These are phyloP conservation scores for Gossypium australe DNA, from an alignment of 345 rosid genomes.

Conservation along the genomic window DNA sequence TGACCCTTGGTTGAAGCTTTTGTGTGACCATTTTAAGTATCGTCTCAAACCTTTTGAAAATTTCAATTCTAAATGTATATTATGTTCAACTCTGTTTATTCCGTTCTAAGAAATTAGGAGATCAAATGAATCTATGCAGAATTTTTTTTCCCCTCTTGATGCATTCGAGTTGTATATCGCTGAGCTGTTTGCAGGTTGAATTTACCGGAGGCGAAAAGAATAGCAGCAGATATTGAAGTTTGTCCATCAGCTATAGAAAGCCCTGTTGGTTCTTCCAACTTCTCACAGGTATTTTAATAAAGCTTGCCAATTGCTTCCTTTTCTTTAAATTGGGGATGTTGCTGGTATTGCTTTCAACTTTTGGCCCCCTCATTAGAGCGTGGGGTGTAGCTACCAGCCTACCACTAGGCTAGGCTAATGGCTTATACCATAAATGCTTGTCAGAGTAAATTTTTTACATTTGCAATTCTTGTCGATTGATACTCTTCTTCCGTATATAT, in stretches of 20 bases:
- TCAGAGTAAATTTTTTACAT: not conserved
- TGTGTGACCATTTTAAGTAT: slow-evolving; percentile 62
- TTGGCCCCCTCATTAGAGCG: not conserved
- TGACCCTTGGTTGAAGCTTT: slow-evolving; percentile 76
- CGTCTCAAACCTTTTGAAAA: not conserved
- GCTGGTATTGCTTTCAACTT: not conserved
- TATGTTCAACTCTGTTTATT: not conserved
- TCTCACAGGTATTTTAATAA: slow-evolving; percentile 37
- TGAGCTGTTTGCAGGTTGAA: slow-evolving; percentile 41
- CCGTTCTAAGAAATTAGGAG: not conserved
- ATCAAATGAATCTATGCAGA: not conserved
- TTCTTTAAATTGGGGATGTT: not conserved
- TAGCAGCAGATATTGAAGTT: slow-evolving; percentile 30
- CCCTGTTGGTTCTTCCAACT: slow-evolving; percentile 28
- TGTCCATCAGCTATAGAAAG: slow-evolving; percentile 23
- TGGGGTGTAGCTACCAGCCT: not conserved
- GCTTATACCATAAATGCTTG: not conserved
- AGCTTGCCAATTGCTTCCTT: not conserved
- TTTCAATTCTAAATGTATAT: not conserved
- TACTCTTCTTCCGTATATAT: no score
- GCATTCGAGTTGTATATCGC: not conserved
- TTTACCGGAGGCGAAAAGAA: slow-evolving; percentile 32
- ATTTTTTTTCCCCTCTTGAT: not conserved
- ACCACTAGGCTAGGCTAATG: not conserved
- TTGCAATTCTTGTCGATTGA: not conserved